phyloP scores from a whole-genome alignment of 164 flowering plant species.

The Cinnamomum micranthum region DNA sequence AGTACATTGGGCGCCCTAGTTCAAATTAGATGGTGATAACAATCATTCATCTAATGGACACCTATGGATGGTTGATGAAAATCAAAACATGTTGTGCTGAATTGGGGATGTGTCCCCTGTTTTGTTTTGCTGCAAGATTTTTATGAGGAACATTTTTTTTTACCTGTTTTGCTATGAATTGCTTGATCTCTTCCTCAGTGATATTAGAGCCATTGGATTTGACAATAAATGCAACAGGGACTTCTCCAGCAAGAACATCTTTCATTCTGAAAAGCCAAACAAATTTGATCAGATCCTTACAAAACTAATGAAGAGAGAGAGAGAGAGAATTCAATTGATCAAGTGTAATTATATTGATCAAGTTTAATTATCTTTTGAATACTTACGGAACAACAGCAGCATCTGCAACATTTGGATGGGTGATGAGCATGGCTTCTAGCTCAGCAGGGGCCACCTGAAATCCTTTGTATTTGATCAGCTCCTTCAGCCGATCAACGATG shows the following conservation, averaged over 20 bases:
- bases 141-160: neutral
- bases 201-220: constrained; percentile 67
- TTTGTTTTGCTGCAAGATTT: neutral
- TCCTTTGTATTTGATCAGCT: constrained; percentile 88
- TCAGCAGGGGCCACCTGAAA: constrained; percentile 98
- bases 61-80: too few relatives aligned
- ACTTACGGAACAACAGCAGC: constrained; percentile 95
- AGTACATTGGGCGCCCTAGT: too few relatives aligned
- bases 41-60: too few relatives aligned
- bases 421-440: constrained; percentile 74
- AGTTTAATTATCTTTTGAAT: neutral
- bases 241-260: constrained; percentile 81
- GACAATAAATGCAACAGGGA: constrained; percentile 89
- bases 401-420: constrained; percentile 63
- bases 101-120: neutral
- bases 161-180: constrained; percentile 80
- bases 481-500: constrained; percentile 87
- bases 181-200: constrained; percentile 77
- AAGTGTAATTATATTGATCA: neutral
- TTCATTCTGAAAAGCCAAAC: constrained; percentile 51
- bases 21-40: too few relatives aligned
- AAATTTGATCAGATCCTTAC: neutral
- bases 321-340: neutral
- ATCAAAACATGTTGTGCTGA: too few relatives aligned
- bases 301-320: neutral